phyloP scores from a whole-genome alignment of 2,329 filamentous ascomycete species.

The Cytospora mali region DNA sequence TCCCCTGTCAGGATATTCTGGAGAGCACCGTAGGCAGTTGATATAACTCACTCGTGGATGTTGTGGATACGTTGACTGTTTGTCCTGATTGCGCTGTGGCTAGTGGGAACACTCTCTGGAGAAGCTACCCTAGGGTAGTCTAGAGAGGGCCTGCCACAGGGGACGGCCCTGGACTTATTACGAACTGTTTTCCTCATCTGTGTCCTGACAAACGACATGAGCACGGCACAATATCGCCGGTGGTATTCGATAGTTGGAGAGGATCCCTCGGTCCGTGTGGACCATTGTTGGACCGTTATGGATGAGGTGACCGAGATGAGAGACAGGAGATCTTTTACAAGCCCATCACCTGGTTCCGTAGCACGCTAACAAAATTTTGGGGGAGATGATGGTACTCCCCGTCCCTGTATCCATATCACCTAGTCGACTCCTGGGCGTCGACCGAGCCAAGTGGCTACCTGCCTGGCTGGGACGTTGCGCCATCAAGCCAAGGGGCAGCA shows the following conservation, averaged over 20 bases:
- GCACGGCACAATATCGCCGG: neutral
- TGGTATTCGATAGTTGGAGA: neutral
- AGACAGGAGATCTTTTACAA: neutral
- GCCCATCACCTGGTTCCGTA: neutral
- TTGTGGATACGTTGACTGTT: neutral
- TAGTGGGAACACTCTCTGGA: neutral
- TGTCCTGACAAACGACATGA: neutral
- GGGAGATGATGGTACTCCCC: neutral
- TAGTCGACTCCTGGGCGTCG: neutral
- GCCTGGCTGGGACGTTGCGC: neutral
- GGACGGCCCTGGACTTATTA: neutral
- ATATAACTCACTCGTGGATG: neutral
- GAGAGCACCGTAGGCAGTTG: neutral
- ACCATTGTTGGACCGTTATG: too few relatives aligned
- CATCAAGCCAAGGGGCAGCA: neutral
- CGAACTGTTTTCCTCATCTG: neutral
- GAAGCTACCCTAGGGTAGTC: neutral
- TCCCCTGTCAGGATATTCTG: neutral
- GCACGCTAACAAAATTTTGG: too few relatives aligned
- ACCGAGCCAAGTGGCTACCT: neutral
- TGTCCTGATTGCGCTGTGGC: neutral
- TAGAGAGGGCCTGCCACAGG: neutral
- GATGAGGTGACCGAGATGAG: neutral
- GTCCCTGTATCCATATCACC: neutral
- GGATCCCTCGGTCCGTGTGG: neutral